Conservation (phyloP, 2,329 filamentous ascomycete genomes). For the Sarocladium strictum region DNA sequence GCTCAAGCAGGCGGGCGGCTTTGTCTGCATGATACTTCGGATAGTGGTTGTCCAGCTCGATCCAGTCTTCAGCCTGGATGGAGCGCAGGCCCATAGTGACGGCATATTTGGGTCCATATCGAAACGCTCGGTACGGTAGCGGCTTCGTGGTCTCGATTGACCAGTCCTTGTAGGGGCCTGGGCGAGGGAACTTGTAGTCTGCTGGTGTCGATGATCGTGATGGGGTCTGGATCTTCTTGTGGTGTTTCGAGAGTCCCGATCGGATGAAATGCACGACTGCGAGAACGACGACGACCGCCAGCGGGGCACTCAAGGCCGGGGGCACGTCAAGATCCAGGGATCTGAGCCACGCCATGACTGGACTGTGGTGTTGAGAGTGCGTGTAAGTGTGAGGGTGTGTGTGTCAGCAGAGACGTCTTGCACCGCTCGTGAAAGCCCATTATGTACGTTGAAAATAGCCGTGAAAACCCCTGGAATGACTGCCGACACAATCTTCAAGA, state of each 20-base stretch:
- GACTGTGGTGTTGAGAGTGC: not conserved
- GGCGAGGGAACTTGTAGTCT: slow-evolving; percentile 52
- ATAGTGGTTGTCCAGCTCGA: slow-evolving; percentile 79
- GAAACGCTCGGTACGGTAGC: slow-evolving; percentile 72
- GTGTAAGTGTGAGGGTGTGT: too few species aligned
- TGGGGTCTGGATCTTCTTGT: not conserved
- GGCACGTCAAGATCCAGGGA: not conserved
- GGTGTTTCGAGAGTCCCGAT: not conserved
- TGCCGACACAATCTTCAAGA: too few species aligned
- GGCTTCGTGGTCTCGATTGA: slow-evolving; percentile 63
- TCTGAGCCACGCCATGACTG: not conserved
- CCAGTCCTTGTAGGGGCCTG: slow-evolving; percentile 62
- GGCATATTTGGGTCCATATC: slow-evolving; percentile 70
- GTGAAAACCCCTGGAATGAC: too few species aligned
- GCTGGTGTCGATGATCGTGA: not conserved
- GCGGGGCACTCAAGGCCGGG: not conserved
- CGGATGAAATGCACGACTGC: not conserved
- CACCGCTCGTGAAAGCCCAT: not conserved
- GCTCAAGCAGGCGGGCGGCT: slow-evolving; percentile 57
- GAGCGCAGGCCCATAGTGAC: slow-evolving; percentile 72
- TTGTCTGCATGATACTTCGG: slow-evolving; percentile 69
- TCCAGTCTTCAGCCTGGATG: slow-evolving; percentile 69
- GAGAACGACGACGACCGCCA: not conserved
- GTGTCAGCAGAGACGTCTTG: not conserved
- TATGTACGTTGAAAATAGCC: too few species aligned